These are phyloP conservation scores for Sugiyamaella americana DNA, from an alignment of 805 yeast genomes.

Conservation along the genomic window DNA sequence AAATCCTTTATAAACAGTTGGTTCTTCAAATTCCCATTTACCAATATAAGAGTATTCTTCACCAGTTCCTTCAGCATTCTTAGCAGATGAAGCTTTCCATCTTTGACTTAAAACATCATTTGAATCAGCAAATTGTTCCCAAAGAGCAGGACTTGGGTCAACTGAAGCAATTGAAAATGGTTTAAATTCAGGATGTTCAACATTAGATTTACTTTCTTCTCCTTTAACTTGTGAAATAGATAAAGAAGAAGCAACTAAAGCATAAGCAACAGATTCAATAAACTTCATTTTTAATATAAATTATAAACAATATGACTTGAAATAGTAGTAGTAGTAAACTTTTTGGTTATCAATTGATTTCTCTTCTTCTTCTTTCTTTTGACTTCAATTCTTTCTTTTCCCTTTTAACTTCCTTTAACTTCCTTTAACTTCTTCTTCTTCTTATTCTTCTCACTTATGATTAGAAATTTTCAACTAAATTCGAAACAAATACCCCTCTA, in stretches of 20 bases:
- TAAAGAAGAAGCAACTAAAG: background rate
- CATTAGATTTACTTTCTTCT: background rate
- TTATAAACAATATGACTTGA: no score
- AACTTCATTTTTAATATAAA: background rate
- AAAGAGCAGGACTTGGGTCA: slow-evolving; percentile 39
- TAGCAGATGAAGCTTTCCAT: slow-evolving; percentile 57
- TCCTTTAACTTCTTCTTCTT: no score
- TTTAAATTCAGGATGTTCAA: slow-evolving; percentile 4
- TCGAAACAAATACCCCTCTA: no score
- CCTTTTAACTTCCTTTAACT: no score
- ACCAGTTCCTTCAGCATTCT: slow-evolving; percentile 29
- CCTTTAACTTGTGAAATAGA: background rate
- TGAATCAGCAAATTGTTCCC: slow-evolving; percentile 55
- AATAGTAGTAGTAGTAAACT: no score
- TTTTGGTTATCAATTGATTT: no score
- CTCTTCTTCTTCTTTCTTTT: no score
- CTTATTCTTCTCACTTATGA: no score
- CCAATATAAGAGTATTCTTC: slow-evolving; percentile 60
- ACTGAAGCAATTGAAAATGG: slow-evolving; percentile 1
- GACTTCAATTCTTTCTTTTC: no score
- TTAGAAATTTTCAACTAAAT: no score
- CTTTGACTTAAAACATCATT: slow-evolving; percentile 27
- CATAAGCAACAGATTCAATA: background rate
- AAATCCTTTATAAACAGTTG: slow-evolving; percentile 52
- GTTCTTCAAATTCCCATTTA: slow-evolving; percentile 67